Conservation (phyloP, 169 alveolate genomes). For the Plasmodium knowlesi region DNA sequence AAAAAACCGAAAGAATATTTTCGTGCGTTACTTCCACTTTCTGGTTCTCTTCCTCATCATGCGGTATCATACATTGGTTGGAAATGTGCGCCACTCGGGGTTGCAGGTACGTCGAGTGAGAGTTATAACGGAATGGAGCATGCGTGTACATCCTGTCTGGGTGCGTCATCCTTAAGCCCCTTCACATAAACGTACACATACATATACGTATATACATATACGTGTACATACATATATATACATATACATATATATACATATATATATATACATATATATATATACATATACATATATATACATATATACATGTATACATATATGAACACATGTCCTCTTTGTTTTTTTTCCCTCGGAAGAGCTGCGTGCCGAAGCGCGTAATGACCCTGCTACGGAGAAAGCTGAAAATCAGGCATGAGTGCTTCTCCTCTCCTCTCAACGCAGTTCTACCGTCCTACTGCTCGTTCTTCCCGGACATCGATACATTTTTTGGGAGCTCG, state of each 20-base stretch:
- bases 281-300: not conserved
- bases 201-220: not conserved
- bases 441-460: slow-evolving; percentile 43
- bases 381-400: slow-evolving; percentile 17
- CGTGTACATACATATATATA: not conserved
- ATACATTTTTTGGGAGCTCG: slow-evolving; percentile 72
- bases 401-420: slow-evolving; percentile 35
- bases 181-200: not conserved
- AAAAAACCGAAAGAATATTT: slow-evolving; percentile 38
- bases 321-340: not conserved
- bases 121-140: not conserved
- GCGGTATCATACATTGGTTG: slow-evolving; percentile 60
- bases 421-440: slow-evolving; percentile 76
- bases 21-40: slow-evolving; percentile 23
- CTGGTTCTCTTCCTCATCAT: slow-evolving; percentile 20
- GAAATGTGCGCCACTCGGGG: slow-evolving; percentile 50
- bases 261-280: not conserved
- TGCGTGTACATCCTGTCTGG: not conserved
- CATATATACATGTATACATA: not conserved
- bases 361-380: slow-evolving; percentile 56
- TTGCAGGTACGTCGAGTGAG: slow-evolving; percentile 24
- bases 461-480: slow-evolving; percentile 65
- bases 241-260: not conserved
- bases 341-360: not conserved
- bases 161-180: not conserved